These are phyloP conservation scores for Ephemerocybe angulata DNA, from an alignment of 768 basidiomycete species.

Conservation along the genomic window DNA sequence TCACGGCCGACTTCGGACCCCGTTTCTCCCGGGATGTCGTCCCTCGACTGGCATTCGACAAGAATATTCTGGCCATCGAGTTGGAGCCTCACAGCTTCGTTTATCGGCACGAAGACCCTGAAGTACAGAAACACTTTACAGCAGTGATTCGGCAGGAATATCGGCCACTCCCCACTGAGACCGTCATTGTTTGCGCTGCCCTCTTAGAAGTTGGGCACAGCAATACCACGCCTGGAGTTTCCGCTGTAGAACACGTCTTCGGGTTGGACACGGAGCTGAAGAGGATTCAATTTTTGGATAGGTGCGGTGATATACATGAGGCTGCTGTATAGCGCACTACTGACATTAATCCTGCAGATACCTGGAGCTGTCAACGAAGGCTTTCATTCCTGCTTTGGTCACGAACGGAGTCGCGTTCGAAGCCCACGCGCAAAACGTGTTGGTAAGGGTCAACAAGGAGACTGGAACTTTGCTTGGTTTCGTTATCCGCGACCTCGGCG, in stretches of 20 bases:
- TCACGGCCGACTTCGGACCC: constrained; percentile 53
- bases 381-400: constrained; percentile 49
- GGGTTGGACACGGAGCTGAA: constrained; percentile 45
- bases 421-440: constrained; percentile 57
- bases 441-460: constrained; percentile 41
- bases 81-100: constrained; percentile 49
- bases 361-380: constrained; percentile 46
- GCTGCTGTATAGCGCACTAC: neutral
- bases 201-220: constrained; percentile 51
- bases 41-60: constrained; percentile 44
- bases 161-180: constrained; percentile 36
- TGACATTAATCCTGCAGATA: constrained; percentile 35
- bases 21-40: constrained; percentile 50
- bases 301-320: constrained; percentile 23
- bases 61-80: constrained; percentile 40
- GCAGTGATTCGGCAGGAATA: constrained; percentile 46
- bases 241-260: constrained; percentile 46
- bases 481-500: constrained; percentile 55
- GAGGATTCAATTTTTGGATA: constrained; percentile 42
- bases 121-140: constrained; percentile 50
- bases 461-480: constrained; percentile 47
- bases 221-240: constrained; percentile 35
- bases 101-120: constrained; percentile 38
- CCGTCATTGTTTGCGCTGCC: constrained; percentile 47
- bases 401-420: constrained; percentile 58